Percentiles rank a stretch among this genome's conserved stretches.
phyloP scores from a whole-genome alignment of 1,284 basidiomycete genomes.

The Ceraceosorus bombacis region DNA sequence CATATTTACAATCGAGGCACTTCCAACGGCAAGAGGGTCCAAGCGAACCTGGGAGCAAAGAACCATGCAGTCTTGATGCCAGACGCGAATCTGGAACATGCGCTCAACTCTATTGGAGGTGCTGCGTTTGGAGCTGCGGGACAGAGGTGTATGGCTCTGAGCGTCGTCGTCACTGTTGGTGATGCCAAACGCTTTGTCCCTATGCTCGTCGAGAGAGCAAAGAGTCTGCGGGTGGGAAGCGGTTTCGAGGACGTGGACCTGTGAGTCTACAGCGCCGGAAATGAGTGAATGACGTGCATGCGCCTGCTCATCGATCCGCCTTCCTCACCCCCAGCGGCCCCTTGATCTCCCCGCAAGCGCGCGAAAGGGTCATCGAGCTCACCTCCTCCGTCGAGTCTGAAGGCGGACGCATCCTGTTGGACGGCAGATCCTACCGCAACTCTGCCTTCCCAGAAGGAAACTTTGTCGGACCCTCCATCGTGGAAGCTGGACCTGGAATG shows the following conservation, averaged over 20 bases:
- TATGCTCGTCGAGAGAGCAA: slow-evolving; percentile 75
- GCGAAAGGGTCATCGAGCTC: slow-evolving; percentile 66
- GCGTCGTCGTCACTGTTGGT: slow-evolving; percentile 70
- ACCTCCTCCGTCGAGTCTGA: slow-evolving; percentile 71
- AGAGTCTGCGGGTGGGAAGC: slow-evolving; percentile 72
- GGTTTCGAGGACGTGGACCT: slow-evolving; percentile 71
- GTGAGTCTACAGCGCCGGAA: no score
- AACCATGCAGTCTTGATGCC: slow-evolving; percentile 73
- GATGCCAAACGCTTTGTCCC: slow-evolving; percentile 73
- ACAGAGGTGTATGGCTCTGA: slow-evolving; percentile 64
- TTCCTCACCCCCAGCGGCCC: slow-evolving; percentile 62
- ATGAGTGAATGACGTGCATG: no score
- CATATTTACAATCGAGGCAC: slow-evolving; percentile 79
- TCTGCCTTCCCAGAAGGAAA: slow-evolving; percentile 79
- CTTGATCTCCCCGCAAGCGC: slow-evolving; percentile 81
- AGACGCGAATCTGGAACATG: slow-evolving; percentile 89
- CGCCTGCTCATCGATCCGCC: slow-evolving; percentile 1
- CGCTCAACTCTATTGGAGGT: slow-evolving; percentile 85
- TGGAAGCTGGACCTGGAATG: slow-evolving; percentile 77
- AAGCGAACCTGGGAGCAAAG: slow-evolving; percentile 93
- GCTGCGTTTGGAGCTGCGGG: slow-evolving; percentile 96
- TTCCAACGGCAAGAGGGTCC: slow-evolving; percentile 81
- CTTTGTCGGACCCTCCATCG: slow-evolving; percentile 87
- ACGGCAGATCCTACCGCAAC: slow-evolving; percentile 68
- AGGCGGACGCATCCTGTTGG: slow-evolving; percentile 79